Base-by-base conservation (phyloP, 2,329 filamentous ascomycete genomes). In the Cucurbitaria berberidis region DNA sequence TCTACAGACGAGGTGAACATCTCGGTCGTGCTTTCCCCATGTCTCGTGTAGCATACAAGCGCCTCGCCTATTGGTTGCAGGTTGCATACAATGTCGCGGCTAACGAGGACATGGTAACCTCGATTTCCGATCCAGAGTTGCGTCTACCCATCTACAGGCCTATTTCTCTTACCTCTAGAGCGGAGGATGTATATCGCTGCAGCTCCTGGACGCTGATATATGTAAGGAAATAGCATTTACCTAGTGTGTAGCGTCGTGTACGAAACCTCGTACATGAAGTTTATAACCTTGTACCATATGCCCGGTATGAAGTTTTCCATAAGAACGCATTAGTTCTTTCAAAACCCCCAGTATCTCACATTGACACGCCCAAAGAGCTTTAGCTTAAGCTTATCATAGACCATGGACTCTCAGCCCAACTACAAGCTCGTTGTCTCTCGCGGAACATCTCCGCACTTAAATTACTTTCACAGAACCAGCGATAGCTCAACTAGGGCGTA, bases 351-450 rank as follows among this genome's bases (percentile, higher is more conserved):
- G 2, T n/a, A 34, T 34, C 15, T 34, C 30, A n/a, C 15, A 16
- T 16, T 34, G 13, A 34, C n/a, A n/a, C 13, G 15, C 30, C 5
- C 27, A 9, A 30, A 30, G 11, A 13, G 27, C 9, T 11, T 11
- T 13, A 11, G 11, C 27, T 11, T 13, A 13, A 30, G 11, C 24
- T 6, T 27, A 30, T 36, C 34, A 18, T 36, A 6, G 4, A 21
- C 3, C 3, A 55, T 58, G 55, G 29, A 38, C 22, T 21, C 39
- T 29, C 42, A 40, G 8, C 19, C 48, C 11, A 34, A 54, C 3
- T 26, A 67, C 7, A 62, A 49, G 24, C 59, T 77, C 21, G 81
- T 74, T 6, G 55, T 87, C 43, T 84, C 77, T 67, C 81, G 84
- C 35, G 84, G 84, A 41, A 81, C 76, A n/a, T n/a, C n/a, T n/a